Evolutionary conservation across 129 eudicot species (phyloP).

Genomic region (Ambrosia artemisiifolia): DNA sequence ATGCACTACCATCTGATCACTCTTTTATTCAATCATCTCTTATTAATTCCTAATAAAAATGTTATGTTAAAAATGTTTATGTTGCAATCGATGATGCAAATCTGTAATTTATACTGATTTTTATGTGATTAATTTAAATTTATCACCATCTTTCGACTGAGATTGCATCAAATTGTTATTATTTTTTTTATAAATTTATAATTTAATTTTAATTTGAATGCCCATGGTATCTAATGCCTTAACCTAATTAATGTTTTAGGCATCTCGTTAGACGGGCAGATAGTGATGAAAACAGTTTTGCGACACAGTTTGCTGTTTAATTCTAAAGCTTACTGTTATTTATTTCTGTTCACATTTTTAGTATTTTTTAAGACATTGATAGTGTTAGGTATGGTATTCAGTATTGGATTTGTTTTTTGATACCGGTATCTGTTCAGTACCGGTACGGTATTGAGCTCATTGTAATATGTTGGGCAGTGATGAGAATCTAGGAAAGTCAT

Average conservation of each 20-base stretch:
- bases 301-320: conserved; percentile 12
- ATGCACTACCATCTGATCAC: conserved; percentile 97
- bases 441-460: too few relatives aligned
- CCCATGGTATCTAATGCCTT: conserved; percentile 26
- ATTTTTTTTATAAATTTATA: neutral
- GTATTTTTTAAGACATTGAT: too few relatives aligned
- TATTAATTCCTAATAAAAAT: neutral
- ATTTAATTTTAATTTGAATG: neutral
- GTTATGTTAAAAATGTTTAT: too few relatives aligned
- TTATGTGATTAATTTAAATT: neutral
- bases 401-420: too few relatives aligned
- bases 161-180: neutral
- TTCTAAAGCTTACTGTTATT: conserved; percentile 16
- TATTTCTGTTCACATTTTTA: conserved; percentile 2
- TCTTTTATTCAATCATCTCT: conserved; percentile 2
- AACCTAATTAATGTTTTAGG: neutral
- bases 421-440: too few relatives aligned
- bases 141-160: conserved; percentile 14
- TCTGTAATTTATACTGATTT: neutral
- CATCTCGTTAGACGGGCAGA: conserved; percentile 18
- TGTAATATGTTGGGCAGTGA: too few relatives aligned
- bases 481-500: conserved; percentile 17
- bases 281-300: conserved; percentile 16
- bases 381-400: too few relatives aligned
- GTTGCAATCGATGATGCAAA: conserved; percentile 61